Conservation (phyloP, 2,329 filamentous ascomycete genomes). For the Colletotrichum noveboracense region DNA sequence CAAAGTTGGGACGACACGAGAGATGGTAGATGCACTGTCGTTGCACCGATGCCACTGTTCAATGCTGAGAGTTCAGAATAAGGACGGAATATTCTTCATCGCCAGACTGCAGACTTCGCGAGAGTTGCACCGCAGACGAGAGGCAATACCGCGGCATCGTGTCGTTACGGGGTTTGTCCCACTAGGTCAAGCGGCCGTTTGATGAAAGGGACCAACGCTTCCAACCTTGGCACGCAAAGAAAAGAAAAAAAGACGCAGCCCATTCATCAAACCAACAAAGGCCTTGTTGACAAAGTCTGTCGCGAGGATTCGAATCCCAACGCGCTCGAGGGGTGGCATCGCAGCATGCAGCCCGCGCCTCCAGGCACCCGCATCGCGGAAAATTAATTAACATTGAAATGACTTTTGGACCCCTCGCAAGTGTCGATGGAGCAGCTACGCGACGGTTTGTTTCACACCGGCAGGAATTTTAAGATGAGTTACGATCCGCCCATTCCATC, state of each 20-base stretch:
- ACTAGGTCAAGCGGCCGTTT: neutral
- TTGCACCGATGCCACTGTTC: neutral
- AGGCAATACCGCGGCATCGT: neutral
- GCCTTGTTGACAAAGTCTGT: neutral
- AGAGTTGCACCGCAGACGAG: neutral
- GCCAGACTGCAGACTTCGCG: neutral
- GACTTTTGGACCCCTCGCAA: neutral
- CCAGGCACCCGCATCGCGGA: neutral
- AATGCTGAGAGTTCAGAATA: neutral
- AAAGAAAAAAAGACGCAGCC: neutral
- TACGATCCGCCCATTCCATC: constrained; percentile 6
- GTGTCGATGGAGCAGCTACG: neutral
- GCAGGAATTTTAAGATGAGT: constrained; percentile 19
- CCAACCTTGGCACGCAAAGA: neutral
- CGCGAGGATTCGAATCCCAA: neutral
- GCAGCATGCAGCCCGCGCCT: neutral
- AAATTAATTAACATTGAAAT: constrained; percentile 7
- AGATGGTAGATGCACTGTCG: neutral
- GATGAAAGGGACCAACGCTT: neutral
- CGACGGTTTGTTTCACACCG: constrained; percentile 18
- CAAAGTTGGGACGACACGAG: constrained; percentile 9
- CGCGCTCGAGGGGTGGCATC: neutral
- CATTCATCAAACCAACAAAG: neutral
- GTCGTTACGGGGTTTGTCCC: neutral
- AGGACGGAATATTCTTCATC: neutral